Conservation (phyloP, 352 stramenopile species). For the Phytopythium helicoides region DNA sequence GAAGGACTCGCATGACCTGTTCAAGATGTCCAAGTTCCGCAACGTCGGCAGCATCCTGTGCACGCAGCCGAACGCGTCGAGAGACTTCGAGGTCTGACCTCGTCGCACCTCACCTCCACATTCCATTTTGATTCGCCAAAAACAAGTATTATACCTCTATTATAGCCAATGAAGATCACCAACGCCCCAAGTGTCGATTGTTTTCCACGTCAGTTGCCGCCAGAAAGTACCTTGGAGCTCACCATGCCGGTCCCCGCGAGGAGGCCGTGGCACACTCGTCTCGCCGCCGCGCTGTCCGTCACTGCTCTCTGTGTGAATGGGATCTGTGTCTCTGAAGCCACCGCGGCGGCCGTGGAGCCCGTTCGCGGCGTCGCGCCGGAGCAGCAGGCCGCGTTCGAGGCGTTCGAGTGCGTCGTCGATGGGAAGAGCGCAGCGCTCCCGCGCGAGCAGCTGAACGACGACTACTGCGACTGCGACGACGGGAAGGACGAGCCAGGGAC, state of each 20-base stretch:
- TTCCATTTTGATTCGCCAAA: too few relatives aligned
- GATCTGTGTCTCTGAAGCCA: not conserved
- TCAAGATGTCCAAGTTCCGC: slow-evolving; percentile 90
- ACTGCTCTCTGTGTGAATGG: slow-evolving; percentile 8
- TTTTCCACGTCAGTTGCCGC: too few relatives aligned
- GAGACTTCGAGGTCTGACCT: slow-evolving; percentile 2
- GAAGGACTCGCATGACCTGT: slow-evolving; percentile 39
- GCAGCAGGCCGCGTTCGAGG: slow-evolving; percentile 23
- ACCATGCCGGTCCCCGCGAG: too few relatives aligned
- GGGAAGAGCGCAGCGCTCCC: slow-evolving; percentile 32
- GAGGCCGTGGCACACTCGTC: not conserved
- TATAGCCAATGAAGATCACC: too few relatives aligned
- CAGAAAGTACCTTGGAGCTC: too few relatives aligned
- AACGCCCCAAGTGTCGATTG: too few relatives aligned
- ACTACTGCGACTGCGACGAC: slow-evolving; percentile 93
- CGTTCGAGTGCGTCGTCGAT: slow-evolving; percentile 31
- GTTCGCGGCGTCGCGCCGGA: slow-evolving; percentile 42
- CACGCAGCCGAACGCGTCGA: slow-evolving; percentile 48
- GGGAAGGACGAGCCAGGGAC: slow-evolving; percentile 89
- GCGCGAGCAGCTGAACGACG: slow-evolving; percentile 82
- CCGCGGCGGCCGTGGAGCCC: slow-evolving; percentile 3
- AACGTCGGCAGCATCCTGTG: slow-evolving; percentile 62
- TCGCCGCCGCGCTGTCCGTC: not conserved
- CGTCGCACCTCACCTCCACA: not conserved
- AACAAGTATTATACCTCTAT: too few relatives aligned